These are phyloP conservation scores for Delonix regia DNA, from an alignment of 306 rosid genomes.

Conservation along the genomic window DNA sequence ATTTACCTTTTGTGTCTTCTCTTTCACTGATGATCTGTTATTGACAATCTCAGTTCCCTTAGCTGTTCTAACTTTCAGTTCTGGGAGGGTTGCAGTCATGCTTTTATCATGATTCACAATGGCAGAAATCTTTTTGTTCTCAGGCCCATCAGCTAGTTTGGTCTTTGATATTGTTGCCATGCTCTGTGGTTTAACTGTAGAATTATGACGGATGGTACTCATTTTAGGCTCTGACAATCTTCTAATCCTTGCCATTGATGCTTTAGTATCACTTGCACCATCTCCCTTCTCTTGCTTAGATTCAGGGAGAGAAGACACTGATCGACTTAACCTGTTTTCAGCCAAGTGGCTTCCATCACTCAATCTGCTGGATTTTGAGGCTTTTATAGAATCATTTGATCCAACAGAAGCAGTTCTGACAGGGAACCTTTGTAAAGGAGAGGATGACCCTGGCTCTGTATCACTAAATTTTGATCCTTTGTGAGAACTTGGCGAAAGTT, in stretches of 20 bases:
- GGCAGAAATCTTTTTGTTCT: constrained; percentile 80
- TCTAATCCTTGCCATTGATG: constrained; percentile 78
- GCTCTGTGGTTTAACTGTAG: constrained; percentile 56
- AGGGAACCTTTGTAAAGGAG: constrained; percentile 77
- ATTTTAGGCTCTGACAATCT: constrained; percentile 94
- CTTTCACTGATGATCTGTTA: constrained; percentile 54
- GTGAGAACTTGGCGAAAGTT: constrained; percentile 67
- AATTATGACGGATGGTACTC: constrained; percentile 48
- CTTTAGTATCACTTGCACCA: constrained; percentile 63
- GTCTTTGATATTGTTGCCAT: constrained; percentile 49
- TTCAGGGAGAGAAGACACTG: constrained; percentile 79
- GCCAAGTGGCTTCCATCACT: constrained; percentile 54
- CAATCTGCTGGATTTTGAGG: constrained; percentile 71
- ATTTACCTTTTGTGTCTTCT: constrained; percentile 51
- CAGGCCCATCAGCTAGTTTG: constrained; percentile 61
- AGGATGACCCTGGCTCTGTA: constrained; percentile 78
- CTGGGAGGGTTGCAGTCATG: constrained; percentile 90
- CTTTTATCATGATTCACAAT: constrained; percentile 79
- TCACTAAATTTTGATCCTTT: constrained; percentile 93
- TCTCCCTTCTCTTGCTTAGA: constrained; percentile 67
- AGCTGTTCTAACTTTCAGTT: constrained; percentile 82
- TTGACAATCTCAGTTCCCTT: constrained; percentile 57
- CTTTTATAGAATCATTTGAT: constrained; percentile 63
- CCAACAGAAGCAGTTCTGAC: constrained; percentile 56
- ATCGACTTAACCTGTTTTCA: constrained; percentile 66